Evolutionary conservation across 345 rosid genomes (phyloP), one percentile per base, ranked within the genome.

Genomic region (Psidium guajava): DNA sequence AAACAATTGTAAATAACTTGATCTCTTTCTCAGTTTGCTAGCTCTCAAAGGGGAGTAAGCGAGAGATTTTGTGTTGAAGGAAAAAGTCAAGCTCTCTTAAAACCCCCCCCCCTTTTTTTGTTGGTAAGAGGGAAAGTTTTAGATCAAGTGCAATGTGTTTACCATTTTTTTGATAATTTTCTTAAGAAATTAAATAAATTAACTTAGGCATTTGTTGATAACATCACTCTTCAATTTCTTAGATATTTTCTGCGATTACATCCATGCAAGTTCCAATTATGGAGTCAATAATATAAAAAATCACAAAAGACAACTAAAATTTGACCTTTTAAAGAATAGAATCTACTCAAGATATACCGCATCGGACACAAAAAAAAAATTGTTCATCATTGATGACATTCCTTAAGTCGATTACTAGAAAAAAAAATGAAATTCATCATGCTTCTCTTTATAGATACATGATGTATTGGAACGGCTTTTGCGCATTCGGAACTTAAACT

Each of bases 401-500:
- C 0, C 14, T 36, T 18, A 69, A 2, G 40, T 13, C 11, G 3
- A 5, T 28, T 20, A 15, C 2, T 28, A 28, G 44, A 8, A 64
- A 5, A 16, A 32, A 64, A 64, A 15, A 1, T 0, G 1, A 28
- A 11, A 16, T 28, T 61, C 22, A 14, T 28, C 22, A 2, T 4
- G 14, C 13, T 18, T 36, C 77, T 69, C 47, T 36, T 69, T 18
- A 20, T 0, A 18, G 13, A 69, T 36, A 36, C 3, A 69, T 0
- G 24, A 36, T 20, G 47, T 18, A 2, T 9, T 36, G 13, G 25
- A 69, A 18, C 5, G 7, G 6, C 11, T 69, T 36, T 1, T 5
- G 3, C 24, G 0, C 0, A 22, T 22, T 2, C 5, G 6, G 2
- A 10, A 56, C n/a, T 56, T 8, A 1, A 55, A 10, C 59, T 24